A percentile compares a stretch with the other conserved stretches of the same genome.
Evolutionary conservation across 169 alveolate genomes (phyloP).

Genomic region (Eimeria acervulina): DNA sequence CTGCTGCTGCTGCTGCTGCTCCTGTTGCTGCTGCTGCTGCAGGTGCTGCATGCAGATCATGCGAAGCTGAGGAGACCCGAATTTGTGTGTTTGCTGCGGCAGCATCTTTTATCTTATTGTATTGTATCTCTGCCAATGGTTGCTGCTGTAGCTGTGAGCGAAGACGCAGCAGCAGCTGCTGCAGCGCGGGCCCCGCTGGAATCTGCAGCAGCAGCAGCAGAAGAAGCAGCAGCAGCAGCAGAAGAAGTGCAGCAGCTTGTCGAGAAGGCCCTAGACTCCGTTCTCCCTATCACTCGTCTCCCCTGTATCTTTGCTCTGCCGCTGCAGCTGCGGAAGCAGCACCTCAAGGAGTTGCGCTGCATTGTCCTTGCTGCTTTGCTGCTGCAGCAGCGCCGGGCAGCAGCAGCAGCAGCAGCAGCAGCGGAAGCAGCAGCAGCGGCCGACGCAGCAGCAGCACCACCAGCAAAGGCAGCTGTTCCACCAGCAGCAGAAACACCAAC

Average conservation of each 20-base stretch:
- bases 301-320: constrained; percentile 7
- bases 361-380: constrained; percentile 17
- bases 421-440: neutral
- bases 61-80: neutral
- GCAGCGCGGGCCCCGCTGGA: neutral
- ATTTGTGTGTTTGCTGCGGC: constrained; percentile 15
- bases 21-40: constrained; percentile 42
- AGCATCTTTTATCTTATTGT: neutral
- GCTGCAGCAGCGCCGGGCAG: constrained; percentile 34
- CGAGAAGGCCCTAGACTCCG: constrained; percentile 1
- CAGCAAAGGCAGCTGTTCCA: neutral
- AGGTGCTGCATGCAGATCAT: constrained; percentile 48
- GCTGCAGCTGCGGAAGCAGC: neutral
- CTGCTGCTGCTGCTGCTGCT: constrained; percentile 40
- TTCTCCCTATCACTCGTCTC: neutral
- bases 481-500: too few species aligned
- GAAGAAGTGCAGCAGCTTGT: neutral
- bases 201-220: constrained; percentile 1
- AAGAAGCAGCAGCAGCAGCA: constrained; percentile 19
- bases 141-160: neutral
- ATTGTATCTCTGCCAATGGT: constrained; percentile 27
- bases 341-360: neutral
- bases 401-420: neutral
- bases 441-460: neutral
- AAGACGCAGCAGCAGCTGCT: constrained; percentile 33